Conservation (phyloP, 2,329 filamentous ascomycete genomes). For the Intubia oerlemansii region DNA sequence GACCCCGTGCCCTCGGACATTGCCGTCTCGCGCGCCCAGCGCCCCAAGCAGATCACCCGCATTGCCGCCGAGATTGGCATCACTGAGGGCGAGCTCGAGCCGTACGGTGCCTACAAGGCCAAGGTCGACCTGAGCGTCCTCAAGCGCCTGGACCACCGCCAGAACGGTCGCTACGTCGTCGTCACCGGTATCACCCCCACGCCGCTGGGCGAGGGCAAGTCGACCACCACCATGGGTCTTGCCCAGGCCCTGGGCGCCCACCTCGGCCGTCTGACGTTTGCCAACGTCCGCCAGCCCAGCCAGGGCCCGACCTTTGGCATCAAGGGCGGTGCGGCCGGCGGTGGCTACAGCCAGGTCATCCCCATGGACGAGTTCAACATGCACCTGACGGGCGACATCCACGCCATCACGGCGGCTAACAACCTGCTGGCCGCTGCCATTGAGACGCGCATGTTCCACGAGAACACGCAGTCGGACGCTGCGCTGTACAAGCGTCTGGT, state of each 20-base stretch:
- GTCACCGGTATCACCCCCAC: constrained; percentile 94
- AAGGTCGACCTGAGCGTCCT: constrained; percentile 76
- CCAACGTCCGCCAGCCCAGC: constrained; percentile 90
- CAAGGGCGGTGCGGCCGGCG: constrained; percentile 92
- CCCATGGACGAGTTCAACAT: constrained; percentile 99
- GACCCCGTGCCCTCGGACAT: constrained; percentile 89
- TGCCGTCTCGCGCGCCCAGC: constrained; percentile 70
- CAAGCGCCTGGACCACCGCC: constrained; percentile 67
- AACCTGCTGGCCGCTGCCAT: constrained; percentile 92
- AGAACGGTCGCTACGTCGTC: constrained; percentile 76
- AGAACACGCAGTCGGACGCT: constrained; percentile 81
- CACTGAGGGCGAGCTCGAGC: constrained; percentile 71
- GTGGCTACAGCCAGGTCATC: constrained; percentile 96
- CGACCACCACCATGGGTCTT: constrained; percentile 89
- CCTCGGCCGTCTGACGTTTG: constrained; percentile 70
- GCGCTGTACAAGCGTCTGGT: constrained; percentile 75
- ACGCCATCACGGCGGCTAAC: constrained; percentile 92
- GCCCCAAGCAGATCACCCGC: constrained; percentile 75
- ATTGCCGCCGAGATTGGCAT: constrained; percentile 79
- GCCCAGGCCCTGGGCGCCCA: constrained; percentile 85
- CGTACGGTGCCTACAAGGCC: constrained; percentile 86
- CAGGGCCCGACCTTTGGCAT: constrained; percentile 97
- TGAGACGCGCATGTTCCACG: constrained; percentile 96
- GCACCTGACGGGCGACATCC: constrained; percentile 92
- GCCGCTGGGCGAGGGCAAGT: constrained; percentile 91